Base-by-base conservation (phyloP, 2,329 filamentous ascomycete genomes). In the Rutstroemia sp. region DNA sequence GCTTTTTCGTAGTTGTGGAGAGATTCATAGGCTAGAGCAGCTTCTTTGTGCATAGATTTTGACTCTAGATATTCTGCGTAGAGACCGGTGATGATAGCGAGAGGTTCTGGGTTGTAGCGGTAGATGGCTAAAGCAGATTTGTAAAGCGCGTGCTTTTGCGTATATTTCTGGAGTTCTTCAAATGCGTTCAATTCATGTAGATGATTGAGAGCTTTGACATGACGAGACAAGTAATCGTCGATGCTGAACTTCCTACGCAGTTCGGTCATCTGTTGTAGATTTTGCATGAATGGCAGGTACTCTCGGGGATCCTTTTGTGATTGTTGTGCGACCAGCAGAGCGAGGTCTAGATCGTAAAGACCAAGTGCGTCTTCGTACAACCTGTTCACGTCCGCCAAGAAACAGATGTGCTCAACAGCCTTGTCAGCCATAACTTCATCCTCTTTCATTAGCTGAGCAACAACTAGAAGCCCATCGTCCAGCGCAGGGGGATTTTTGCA, bases 341-440 rank as follows among this genome's bases (percentile, higher is more conserved):
- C 86, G 7, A 99, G 82, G 10, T 96, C 90, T 2, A 99, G 81
- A 66, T 97, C 86, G 69, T 99, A 99, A 2, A 97, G 77, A 1
- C 92, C 92, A 2, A 99, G 77, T 0, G 94, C 89, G 58, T 92
- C 86, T 60, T 96, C 89, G 66, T 96, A 99, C 0, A 99, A 81
- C 41, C 85, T 84, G 70, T 96, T 95, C 47, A 95, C 87, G 71
- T 99, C 94, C 0, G 92, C 89, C 44, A 99, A 79, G 77, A 99
- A 99, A 76, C 91, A 97, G 58, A 99, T 96, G 67, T 99, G 94
- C 69, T 96, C 91, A 21, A 96, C 87, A 0, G 92, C 92, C 70
- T 86, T 87, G 63, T 97, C 92, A 0, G 90, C 89, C 62, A 92
- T 78, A 52, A 84, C 80, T 44, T 83, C 76, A 50, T 87, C 82